Evolutionary conservation across 108 stramenopile genomes (phyloP), one percentile per base, ranked within the genome.

Genomic region (Fragilaria crotonensis): DNA sequence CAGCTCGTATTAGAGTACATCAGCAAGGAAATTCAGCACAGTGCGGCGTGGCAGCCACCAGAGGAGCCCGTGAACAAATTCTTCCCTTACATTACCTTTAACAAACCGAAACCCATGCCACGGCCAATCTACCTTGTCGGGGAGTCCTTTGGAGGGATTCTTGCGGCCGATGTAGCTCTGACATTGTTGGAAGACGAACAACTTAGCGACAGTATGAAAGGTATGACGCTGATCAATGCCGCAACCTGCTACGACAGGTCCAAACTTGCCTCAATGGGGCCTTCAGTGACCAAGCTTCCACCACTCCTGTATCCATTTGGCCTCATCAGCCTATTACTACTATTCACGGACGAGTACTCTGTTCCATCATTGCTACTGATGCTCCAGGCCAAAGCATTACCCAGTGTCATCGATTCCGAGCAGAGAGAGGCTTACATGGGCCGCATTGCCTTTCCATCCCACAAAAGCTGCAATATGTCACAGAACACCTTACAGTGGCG

Each of bases 381-480:
- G n/a, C 62, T 93, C 0, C 48, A 68, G 14, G 77, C 80, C 27
- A 75, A 85, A 57, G 87, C 70, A 7, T 70, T 93, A 30, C 92
- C 92, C 33, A 71, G 71, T 33, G 81, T 93, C 23, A 70, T 93
- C 55, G 84, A 93, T 53, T 71, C 66, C 59, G 69, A 77, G 0
- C 27, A 33, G 33, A 69, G 86, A 32, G 92, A 93, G 70, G 88
- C 92, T 3, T 93, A 89, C 58, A 77, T 87, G 92, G 92, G 92
- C 3, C 77, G 92, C 7, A 72, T 85, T 11, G 92, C 92, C 29
- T 69, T 87, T 52, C 68, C 79, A 25, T 60, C 89, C 17, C 68
- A 57, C 46, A 63, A 83, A 60, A 56, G 89, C 30, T 65, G 79
- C 45, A 84, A 76, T 51, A 87, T 93, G 84, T 71, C 81, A 29